Evolutionary conservation across 2,329 filamentous ascomycete genomes (phyloP).

Genomic region (Trematosphaeria pertusa): DNA sequence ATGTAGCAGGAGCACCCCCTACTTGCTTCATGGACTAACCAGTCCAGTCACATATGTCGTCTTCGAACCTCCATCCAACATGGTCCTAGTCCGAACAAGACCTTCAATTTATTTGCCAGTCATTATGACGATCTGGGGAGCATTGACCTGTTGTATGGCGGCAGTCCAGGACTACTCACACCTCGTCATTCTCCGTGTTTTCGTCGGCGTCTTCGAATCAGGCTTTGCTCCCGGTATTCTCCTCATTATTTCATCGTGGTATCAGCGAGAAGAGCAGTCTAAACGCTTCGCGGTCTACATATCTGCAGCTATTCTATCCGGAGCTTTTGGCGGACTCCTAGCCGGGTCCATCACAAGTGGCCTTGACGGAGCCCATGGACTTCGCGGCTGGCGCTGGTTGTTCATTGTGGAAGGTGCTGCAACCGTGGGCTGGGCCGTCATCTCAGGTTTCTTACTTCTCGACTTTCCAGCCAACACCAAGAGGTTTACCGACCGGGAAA

Average conservation of each 20-base stretch:
- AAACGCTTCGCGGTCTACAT: conserved; percentile 65
- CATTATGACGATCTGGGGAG: conserved; percentile 64
- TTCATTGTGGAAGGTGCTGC: conserved; percentile 54
- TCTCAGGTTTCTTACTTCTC: conserved; percentile 55
- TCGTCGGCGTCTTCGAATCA: conserved; percentile 63
- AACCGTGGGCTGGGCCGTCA: conserved; percentile 54
- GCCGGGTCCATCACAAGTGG: conserved; percentile 58
- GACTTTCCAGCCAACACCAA: conserved; percentile 59
- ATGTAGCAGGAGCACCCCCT: conserved; percentile 47
- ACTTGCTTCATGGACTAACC: conserved; percentile 32
- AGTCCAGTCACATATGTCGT: conserved; percentile 53
- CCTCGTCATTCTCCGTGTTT: conserved; percentile 60
- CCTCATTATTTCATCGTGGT: conserved; percentile 65
- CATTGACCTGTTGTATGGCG: conserved; percentile 59
- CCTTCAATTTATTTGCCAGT: conserved; percentile 58
- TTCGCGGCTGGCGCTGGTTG: conserved; percentile 61
- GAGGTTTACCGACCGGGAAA: conserved; percentile 51
- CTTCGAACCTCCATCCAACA: conserved; percentile 62
- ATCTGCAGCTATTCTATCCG: conserved; percentile 63
- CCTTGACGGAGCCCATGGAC: conserved; percentile 54
- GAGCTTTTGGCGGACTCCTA: conserved; percentile 61
- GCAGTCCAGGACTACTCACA: conserved; percentile 56
- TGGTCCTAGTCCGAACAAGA: conserved; percentile 57
- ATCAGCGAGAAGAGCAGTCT: conserved; percentile 64
- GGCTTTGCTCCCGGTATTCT: conserved; percentile 64